phyloP scores from a whole-genome alignment of 257 asterid genomes.

The Anisodus acutangulus region DNA sequence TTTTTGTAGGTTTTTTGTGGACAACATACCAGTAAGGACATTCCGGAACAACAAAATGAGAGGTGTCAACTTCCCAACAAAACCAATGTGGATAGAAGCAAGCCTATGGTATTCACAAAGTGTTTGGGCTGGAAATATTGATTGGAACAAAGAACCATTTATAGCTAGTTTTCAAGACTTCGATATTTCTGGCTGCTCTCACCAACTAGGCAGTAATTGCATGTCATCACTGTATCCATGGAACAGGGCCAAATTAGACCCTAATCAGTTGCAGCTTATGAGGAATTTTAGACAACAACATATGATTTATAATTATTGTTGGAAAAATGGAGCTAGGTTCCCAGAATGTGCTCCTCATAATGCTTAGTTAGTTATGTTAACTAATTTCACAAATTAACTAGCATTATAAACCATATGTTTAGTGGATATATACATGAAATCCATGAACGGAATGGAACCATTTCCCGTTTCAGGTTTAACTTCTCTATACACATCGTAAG shows the following conservation, averaged over 20 bases:
- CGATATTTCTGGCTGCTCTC: conserved; percentile 29
- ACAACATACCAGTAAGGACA: conserved; percentile 23
- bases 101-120: conserved; percentile 30
- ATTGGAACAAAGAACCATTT: conserved; percentile 34
- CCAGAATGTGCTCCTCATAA: not conserved
- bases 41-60: conserved; percentile 16
- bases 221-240: not conserved
- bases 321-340: not conserved
- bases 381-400: not conserved
- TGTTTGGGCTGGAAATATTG: conserved; percentile 21
- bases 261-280: not conserved
- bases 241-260: not conserved
- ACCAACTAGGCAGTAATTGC: not conserved
- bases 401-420: not conserved
- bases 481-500: no score
- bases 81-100: conserved; percentile 27
- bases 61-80: conserved; percentile 17
- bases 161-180: conserved; percentile 24
- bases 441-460: not conserved
- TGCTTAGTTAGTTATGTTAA: not conserved
- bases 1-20: conserved; percentile 25
- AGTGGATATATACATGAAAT: not conserved
- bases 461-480: not conserved
- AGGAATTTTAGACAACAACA: not conserved
- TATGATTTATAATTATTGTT: not conserved